Conservation (phyloP, 2,329 filamentous ascomycete species). For the Calonectria leucothoes region DNA sequence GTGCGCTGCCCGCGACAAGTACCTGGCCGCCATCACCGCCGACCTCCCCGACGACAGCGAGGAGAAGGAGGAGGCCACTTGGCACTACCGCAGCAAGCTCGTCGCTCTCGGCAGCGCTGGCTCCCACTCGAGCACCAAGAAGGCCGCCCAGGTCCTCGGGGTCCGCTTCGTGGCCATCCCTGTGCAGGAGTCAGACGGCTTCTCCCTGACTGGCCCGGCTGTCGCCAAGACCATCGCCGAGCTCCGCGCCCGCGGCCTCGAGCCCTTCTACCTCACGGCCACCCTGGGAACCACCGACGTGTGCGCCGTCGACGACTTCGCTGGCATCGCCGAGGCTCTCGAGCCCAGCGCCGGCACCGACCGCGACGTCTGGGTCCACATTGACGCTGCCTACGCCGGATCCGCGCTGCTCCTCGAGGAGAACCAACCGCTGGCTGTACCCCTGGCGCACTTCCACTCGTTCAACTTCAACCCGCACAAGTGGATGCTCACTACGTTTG, state of each 20-base stretch:
- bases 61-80: slow-evolving; percentile 77
- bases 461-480: slow-evolving; percentile 99
- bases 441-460: slow-evolving; percentile 79
- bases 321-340: slow-evolving; percentile 68
- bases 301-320: slow-evolving; percentile 87
- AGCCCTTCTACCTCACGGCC: slow-evolving; percentile 88
- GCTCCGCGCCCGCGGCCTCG: slow-evolving; percentile 75
- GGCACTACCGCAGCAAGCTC: slow-evolving; percentile 64
- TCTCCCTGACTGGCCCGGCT: slow-evolving; percentile 74
- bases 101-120: slow-evolving; percentile 85
- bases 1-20: slow-evolving; percentile 87
- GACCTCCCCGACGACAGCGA: slow-evolving; percentile 61
- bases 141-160: slow-evolving; percentile 87
- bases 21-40: slow-evolving; percentile 71
- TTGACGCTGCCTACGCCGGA: slow-evolving; percentile 94
- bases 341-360: slow-evolving; percentile 41
- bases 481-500: slow-evolving; percentile 95
- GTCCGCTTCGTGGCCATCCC: slow-evolving; percentile 81
- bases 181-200: slow-evolving; percentile 71
- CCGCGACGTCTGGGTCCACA: slow-evolving; percentile 85
- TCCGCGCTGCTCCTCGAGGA: slow-evolving; percentile 86
- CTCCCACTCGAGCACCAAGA: slow-evolving; percentile 86
- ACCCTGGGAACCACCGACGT: slow-evolving; percentile 90
- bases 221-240: slow-evolving; percentile 73
- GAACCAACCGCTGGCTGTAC: slow-evolving; percentile 74